phyloP scores from a whole-genome alignment of 441 rosid species.

The Cnidoscolus chayamansa region DNA sequence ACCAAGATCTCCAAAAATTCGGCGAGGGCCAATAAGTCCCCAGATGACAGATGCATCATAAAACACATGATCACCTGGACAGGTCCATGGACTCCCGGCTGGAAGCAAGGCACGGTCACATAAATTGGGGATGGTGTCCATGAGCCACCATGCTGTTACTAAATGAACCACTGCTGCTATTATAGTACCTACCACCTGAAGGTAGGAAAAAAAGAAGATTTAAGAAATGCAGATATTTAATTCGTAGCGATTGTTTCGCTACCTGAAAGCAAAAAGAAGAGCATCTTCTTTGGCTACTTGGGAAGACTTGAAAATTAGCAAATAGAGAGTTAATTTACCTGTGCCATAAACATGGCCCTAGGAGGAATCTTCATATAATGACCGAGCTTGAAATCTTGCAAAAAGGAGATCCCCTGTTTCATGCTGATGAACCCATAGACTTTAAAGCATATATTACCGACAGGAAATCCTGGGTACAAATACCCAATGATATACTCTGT shows the following conservation, averaged over 20 bases:
- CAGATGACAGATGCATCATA: slow-evolving; percentile 90
- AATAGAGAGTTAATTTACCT: slow-evolving; percentile 33
- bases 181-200: slow-evolving; percentile 69
- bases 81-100: slow-evolving; percentile 68
- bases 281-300: background rate
- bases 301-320: background rate
- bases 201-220: background rate
- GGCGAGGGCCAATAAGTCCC: slow-evolving; percentile 87
- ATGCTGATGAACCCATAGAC: slow-evolving; percentile 90
- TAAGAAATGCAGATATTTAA: background rate
- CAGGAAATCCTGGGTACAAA: slow-evolving; percentile 83
- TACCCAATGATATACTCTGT: slow-evolving; percentile 93
- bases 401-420: slow-evolving; percentile 69
- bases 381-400: slow-evolving; percentile 94
- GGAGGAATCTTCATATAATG: slow-evolving; percentile 98
- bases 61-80: slow-evolving; percentile 80
- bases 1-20: slow-evolving; percentile 78
- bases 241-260: background rate
- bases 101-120: slow-evolving; percentile 54
- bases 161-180: slow-evolving; percentile 66
- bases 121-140: slow-evolving; percentile 67
- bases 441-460: slow-evolving; percentile 88
- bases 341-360: slow-evolving; percentile 89
- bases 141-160: slow-evolving; percentile 88
- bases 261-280: background rate